Evolutionary conservation across 2,329 filamentous ascomycete genomes (phyloP).

Genomic region (Beauveria australis): DNA sequence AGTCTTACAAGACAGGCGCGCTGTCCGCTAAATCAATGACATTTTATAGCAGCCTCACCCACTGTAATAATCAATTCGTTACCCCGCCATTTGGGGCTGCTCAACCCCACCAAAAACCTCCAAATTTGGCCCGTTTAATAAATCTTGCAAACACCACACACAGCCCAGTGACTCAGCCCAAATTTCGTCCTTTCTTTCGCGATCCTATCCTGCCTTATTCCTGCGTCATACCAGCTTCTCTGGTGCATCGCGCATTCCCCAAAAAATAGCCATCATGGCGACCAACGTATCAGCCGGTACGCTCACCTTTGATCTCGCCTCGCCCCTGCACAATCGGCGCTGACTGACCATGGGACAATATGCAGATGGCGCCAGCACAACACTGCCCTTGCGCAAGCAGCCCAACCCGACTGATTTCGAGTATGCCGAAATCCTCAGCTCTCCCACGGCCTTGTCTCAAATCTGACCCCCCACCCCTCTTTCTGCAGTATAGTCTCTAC

Average conservation of each 20-base stretch:
- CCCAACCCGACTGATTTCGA: conserved; percentile 25
- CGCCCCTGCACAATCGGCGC: background rate
- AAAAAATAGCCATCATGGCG: background rate
- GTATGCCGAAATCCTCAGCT: conserved; percentile 14
- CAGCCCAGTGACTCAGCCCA: no score
- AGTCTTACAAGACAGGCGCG: no score
- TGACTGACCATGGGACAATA: background rate
- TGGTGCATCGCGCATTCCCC: background rate
- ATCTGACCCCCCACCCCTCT: background rate
- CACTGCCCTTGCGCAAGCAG: conserved; percentile 19
- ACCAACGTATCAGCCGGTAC: background rate
- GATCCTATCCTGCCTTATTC: no score
- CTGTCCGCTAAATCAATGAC: no score
- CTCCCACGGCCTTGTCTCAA: background rate
- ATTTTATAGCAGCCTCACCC: no score
- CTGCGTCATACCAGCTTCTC: background rate
- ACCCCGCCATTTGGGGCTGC: no score
- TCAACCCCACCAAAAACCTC: no score
- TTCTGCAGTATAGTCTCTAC: conserved; percentile 43
- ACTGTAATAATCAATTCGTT: no score
- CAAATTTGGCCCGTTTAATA: no score
- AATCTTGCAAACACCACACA: no score
- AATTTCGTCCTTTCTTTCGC: no score
- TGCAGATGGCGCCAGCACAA: conserved; percentile 14
- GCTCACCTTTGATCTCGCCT: background rate